Percentiles rank a stretch among this genome's conserved stretches.
phyloP scores from a whole-genome alignment of 768 basidiomycete genomes.

The Sutorius australiensis region DNA sequence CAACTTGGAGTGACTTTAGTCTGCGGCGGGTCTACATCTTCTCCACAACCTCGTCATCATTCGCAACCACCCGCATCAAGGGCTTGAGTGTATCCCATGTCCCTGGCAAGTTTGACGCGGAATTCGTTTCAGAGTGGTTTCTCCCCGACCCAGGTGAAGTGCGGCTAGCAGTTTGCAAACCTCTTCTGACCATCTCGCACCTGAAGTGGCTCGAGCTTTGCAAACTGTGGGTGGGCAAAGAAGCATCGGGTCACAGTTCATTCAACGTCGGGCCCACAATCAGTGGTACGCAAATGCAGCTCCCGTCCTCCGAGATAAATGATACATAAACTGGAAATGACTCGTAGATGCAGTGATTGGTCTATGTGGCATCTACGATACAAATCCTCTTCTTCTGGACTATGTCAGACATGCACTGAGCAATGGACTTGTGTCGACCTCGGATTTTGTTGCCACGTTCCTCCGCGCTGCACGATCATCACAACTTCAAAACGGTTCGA shows the following conservation, averaged over 20 bases:
- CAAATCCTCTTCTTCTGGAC: constrained; percentile 60
- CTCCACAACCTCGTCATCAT: not conserved
- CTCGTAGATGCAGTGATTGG: constrained; percentile 62
- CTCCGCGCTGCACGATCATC: constrained; percentile 63
- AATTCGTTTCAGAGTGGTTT: constrained; percentile 74
- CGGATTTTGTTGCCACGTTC: constrained; percentile 61
- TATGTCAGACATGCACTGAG: constrained; percentile 63
- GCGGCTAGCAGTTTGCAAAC: not conserved
- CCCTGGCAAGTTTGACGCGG: constrained; percentile 62
- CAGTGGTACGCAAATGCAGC: constrained; percentile 44
- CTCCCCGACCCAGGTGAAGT: constrained; percentile 56
- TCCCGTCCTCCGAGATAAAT: not conserved
- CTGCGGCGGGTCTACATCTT: not conserved
- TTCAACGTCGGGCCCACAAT: constrained; percentile 48
- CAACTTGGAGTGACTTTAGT: too few relatives aligned
- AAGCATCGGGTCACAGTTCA: constrained; percentile 35
- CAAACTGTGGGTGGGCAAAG: constrained; percentile 56
- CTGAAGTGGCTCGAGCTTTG: constrained; percentile 67
- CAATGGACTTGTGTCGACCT: constrained; percentile 51
- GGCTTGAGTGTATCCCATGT: constrained; percentile 41
- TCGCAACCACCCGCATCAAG: not conserved
- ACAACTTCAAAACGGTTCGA: constrained; percentile 59
- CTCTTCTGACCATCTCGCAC: not conserved
- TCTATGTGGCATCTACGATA: constrained; percentile 65
- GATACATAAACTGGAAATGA: not conserved